Evolutionary conservation across 331 rosid species (phyloP).

Genomic region (Spiraea crenata): DNA sequence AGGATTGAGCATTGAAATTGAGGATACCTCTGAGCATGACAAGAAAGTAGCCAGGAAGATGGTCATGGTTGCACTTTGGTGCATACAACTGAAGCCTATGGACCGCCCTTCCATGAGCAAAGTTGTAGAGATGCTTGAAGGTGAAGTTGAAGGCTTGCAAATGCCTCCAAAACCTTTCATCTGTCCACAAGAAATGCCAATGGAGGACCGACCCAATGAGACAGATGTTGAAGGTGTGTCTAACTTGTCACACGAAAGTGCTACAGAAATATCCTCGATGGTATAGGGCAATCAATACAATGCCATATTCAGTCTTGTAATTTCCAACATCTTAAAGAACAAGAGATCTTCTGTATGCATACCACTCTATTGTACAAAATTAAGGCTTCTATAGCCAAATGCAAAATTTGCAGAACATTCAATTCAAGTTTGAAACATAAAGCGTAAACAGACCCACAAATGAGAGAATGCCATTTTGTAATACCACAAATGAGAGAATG

Average conservation of each 20-base stretch:
- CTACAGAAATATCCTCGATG: not conserved
- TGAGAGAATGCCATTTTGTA: not conserved
- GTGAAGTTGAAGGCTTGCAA: slow-evolving; percentile 6
- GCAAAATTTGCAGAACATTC: not conserved
- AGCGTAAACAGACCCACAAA: not conserved
- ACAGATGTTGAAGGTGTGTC: not conserved
- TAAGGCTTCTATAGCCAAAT: too few species aligned
- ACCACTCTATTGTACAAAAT: not conserved
- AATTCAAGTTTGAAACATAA: not conserved
- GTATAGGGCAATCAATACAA: not conserved
- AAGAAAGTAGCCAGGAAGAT: slow-evolving; percentile 16
- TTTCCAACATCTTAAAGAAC: not conserved
- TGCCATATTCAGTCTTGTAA: too few species aligned
- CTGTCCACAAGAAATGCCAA: slow-evolving; percentile 14
- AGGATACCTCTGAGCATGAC: not conserved
- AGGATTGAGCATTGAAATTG: not conserved
- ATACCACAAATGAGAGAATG: too few species aligned
- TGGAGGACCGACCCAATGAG: not conserved
- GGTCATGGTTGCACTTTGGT: slow-evolving; percentile 17
- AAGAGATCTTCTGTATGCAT: too few species aligned
- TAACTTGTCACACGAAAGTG: not conserved
- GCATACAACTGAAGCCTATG: not conserved
- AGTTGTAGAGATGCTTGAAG: slow-evolving; percentile 16
- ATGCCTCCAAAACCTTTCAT: slow-evolving; percentile 9
- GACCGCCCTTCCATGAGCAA: slow-evolving; percentile 19